Conservation (phyloP, 2,329 filamentous ascomycete species). For the Neospermospora avenae region DNA sequence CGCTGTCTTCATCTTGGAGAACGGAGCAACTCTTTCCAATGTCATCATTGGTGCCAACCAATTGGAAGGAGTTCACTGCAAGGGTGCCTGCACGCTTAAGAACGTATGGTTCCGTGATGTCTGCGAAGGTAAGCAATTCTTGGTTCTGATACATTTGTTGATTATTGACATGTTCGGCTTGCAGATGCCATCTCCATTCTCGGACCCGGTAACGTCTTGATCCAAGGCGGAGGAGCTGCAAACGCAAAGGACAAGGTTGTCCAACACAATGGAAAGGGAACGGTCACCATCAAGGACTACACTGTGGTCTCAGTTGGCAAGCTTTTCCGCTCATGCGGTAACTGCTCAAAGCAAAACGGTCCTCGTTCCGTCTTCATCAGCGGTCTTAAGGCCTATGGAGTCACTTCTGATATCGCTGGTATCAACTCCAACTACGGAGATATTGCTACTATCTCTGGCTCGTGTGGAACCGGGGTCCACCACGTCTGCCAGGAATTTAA, state of each 20-base stretch:
- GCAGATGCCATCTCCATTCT: slow-evolving; percentile 35
- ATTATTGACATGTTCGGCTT: slow-evolving; percentile 2
- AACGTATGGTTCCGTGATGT: slow-evolving; percentile 41
- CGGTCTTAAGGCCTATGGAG: slow-evolving; percentile 35
- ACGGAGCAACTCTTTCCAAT: slow-evolving; percentile 49
- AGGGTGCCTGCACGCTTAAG: slow-evolving; percentile 45
- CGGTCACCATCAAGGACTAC: slow-evolving; percentile 38
- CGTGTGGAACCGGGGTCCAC: slow-evolving; percentile 21
- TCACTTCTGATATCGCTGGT: slow-evolving; percentile 32
- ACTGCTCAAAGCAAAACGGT: slow-evolving; percentile 38
- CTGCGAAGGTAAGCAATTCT: slow-evolving; percentile 6
- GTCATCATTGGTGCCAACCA: slow-evolving; percentile 52
- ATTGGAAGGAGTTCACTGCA: slow-evolving; percentile 50
- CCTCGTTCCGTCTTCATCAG: slow-evolving; percentile 32
- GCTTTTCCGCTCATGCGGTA: slow-evolving; percentile 47
- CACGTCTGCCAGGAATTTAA: slow-evolving; percentile 26
- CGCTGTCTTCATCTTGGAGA: slow-evolving; percentile 51
- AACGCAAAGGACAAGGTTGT: slow-evolving; percentile 38
- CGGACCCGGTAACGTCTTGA: slow-evolving; percentile 33
- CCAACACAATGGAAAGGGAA: slow-evolving; percentile 37
- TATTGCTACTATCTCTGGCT: slow-evolving; percentile 32
- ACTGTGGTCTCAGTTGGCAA: slow-evolving; percentile 41
- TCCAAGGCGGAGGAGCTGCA: slow-evolving; percentile 38
- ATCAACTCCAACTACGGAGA: slow-evolving; percentile 42
- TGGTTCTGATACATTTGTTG: slow-evolving; percentile 17